phyloP scores from a whole-genome alignment of 441 rosid species.

The Brassica balearica region DNA sequence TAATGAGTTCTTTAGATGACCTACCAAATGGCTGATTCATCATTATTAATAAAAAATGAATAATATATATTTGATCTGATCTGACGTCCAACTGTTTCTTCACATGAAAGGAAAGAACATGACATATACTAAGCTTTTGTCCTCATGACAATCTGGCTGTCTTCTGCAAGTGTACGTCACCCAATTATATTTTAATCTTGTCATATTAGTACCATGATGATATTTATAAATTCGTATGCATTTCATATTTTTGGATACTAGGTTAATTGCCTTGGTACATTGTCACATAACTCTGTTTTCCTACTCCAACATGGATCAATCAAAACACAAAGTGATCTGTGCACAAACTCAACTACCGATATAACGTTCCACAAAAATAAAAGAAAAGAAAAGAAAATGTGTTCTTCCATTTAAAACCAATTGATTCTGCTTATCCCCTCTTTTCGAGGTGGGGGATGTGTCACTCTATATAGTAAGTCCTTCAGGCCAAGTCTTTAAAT shows the following conservation, averaged over 20 bases:
- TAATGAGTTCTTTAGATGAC: constrained; percentile 28
- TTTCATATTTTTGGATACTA: not conserved
- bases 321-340: constrained; percentile 30
- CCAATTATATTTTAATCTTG: not conserved
- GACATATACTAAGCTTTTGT: constrained; percentile 27
- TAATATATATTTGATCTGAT: not conserved
- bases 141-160: constrained; percentile 12
- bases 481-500: constrained; percentile 50
- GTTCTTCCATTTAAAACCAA: constrained; percentile 17
- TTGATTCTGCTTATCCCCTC: constrained; percentile 36
- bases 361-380: constrained; percentile 9
- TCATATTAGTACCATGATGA: constrained; percentile 18
- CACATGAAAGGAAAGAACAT: constrained; percentile 43
- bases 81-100: constrained; percentile 34
- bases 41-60: constrained; percentile 1
- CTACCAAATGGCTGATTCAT: constrained; percentile 22
- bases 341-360: constrained; percentile 36
- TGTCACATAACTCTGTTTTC: constrained; percentile 10
- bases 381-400: constrained; percentile 12
- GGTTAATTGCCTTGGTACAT: constrained; percentile 6
- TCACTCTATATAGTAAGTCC: constrained; percentile 31
- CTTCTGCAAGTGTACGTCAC: constrained; percentile 4
- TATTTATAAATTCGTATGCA: not conserved
- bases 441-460: constrained; percentile 27
- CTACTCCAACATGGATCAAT: no score